Conservation (phyloP, 2,329 filamentous ascomycete genomes). For the Trichocomaceae sp. region DNA sequence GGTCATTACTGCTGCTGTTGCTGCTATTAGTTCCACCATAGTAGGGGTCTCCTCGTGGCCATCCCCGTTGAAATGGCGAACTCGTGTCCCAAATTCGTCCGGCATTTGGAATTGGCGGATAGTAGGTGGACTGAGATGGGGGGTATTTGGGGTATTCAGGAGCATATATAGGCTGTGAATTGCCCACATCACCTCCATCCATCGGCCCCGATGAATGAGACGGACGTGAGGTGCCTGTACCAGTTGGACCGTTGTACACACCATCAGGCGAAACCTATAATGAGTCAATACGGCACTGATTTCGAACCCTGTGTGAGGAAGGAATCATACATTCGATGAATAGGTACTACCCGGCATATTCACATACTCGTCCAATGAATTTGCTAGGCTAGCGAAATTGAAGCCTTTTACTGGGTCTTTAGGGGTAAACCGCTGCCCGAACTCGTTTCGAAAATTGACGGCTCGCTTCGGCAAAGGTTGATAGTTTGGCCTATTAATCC, state of each 20-base stretch:
- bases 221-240: neutral
- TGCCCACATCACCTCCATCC: neutral
- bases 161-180: constrained; percentile 8
- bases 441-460: constrained; percentile 36
- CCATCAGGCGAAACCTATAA: constrained; percentile 17
- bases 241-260: constrained; percentile 12
- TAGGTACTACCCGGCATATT: constrained; percentile 40
- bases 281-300: constrained; percentile 1
- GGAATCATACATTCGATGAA: constrained; percentile 19
- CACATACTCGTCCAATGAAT: constrained; percentile 41
- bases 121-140: neutral
- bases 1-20: neutral
- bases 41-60: constrained; percentile 9
- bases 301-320: neutral
- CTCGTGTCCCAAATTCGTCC: constrained; percentile 1
- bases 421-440: constrained; percentile 42
- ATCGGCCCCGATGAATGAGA: neutral
- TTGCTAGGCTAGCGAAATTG: constrained; percentile 41
- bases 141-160: constrained; percentile 7
- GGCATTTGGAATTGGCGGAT: neutral
- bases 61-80: constrained; percentile 10
- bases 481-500: constrained; percentile 30
- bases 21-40: constrained; percentile 2
- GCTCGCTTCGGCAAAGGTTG: constrained; percentile 30
- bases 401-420: constrained; percentile 31